A percentile compares a stretch with the other conserved stretches of the same genome.
Evolutionary conservation across 306 rosid genomes (phyloP).

Genomic region (Malus orientalis): DNA sequence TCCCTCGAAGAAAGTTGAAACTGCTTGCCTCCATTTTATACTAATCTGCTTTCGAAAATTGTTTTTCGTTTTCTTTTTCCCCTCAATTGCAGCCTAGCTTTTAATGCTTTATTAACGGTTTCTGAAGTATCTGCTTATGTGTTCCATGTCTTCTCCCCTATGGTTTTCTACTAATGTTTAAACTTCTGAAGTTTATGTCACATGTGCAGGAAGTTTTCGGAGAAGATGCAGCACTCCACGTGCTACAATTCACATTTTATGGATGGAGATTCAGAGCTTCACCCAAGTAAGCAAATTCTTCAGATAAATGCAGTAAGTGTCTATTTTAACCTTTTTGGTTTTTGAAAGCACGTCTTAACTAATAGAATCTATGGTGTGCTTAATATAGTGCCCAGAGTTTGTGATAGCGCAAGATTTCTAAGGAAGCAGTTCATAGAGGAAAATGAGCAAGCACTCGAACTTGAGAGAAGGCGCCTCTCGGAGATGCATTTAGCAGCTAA

Average conservation of each 20-base stretch:
- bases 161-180: neutral
- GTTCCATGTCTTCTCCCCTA: neutral
- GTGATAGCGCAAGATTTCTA: constrained; percentile 23
- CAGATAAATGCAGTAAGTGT: neutral
- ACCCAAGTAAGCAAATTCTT: constrained; percentile 20
- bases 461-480: constrained; percentile 18
- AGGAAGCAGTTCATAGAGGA: constrained; percentile 29
- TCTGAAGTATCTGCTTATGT: neutral
- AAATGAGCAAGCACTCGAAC: constrained; percentile 24
- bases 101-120: neutral
- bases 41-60: neutral
- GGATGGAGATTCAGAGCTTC: constrained; percentile 33
- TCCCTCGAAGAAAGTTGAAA: neutral
- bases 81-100: neutral
- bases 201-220: constrained; percentile 27
- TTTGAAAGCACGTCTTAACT: neutral
- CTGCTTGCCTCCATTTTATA: neutral
- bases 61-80: neutral
- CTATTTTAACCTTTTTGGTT: neutral
- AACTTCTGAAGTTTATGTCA: neutral
- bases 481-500: constrained; percentile 19
- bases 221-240: constrained; percentile 17
- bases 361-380: neutral
- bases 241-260: constrained; percentile 20
- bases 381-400: constrained; percentile 18